Evolutionary conservation across 192 early-diverging fungal species (phyloP), one percentile per base, ranked within the genome.

Genomic region (Coemansia sp.): DNA sequence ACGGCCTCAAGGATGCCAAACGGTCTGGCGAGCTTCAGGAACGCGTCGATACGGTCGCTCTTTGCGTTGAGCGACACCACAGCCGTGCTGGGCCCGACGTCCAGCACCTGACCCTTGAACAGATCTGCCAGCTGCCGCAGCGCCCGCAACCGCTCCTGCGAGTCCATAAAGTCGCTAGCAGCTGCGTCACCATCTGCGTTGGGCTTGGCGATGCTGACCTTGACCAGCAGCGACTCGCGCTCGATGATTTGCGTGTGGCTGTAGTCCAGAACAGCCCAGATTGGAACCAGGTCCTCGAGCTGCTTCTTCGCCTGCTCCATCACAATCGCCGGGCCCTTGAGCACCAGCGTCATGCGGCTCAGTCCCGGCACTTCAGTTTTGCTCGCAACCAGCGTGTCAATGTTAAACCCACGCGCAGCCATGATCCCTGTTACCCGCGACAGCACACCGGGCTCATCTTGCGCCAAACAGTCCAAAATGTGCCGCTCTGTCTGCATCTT

Each of bases 221-320:
- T 99, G 73, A 93, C 87, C 64, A 99, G 71, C 48, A 96, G 82
- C 66, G 97, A 75, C 82, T 99, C 97, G 53, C 97, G 87, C 81
- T 98, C 91, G 29, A 99, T 88, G 45, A 94, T 85, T 52, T 82
- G 86, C 35, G 90, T 90, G 62, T 90, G 84, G 16, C 94, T 93
- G 85, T 97, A 98, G 76, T 99, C 95, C 65, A 99, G 81, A 41
- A 98, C 95, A 24, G 95, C 95, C 94, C 94, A 98, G 13, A 99
- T 92, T 20, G 94, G 95, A 22, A 98, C 94, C 79, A 97, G 73
- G 74, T 98, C 95, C 77, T 96, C 95, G 57, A 98, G 81, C 86
- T 97, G 95, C 65, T 91, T 84, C 70, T 88, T 86, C 22, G 94
- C 95, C 82, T 98, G 97, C 68, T 95, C 94, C 69, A 98, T 89